Evolutionary conservation across 768 basidiomycete genomes (phyloP).

Genomic region (Termitomyces sp.): DNA sequence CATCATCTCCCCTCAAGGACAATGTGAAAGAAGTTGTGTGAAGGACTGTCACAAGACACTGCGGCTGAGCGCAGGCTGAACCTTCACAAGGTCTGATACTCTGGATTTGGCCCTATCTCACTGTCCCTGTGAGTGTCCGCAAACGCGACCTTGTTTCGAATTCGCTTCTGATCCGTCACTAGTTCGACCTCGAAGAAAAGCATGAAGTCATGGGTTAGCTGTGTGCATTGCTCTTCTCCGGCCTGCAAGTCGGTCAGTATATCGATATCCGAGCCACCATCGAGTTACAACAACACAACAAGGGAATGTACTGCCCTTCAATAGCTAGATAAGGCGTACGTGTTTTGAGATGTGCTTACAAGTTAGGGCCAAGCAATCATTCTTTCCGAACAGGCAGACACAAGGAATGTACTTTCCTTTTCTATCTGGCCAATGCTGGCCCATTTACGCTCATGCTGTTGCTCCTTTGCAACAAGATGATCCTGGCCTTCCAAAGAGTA

Average conservation of each 20-base stretch:
- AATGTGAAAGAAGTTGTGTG: constrained; percentile 59
- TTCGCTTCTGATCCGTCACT: not conserved
- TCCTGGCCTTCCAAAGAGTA: no score
- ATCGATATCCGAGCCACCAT: constrained; percentile 47
- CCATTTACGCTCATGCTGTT: constrained; percentile 81
- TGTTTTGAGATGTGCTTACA: not conserved
- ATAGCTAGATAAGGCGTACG: constrained; percentile 80
- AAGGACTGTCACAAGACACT: constrained; percentile 15
- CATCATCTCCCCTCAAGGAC: constrained; percentile 57
- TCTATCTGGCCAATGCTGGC: constrained; percentile 90
- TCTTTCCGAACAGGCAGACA: constrained; percentile 55
- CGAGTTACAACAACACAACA: constrained; percentile 62
- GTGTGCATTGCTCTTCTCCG: constrained; percentile 51
- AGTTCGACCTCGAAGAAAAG: constrained; percentile 54
- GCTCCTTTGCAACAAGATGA: constrained; percentile 82
- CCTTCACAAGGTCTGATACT: constrained; percentile 62
- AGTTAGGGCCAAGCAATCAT: not conserved
- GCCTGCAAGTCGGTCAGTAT: constrained; percentile 37
- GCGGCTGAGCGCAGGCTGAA: not conserved
- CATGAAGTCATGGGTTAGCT: constrained; percentile 76
- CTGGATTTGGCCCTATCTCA: constrained; percentile 56
- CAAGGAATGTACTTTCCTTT: constrained; percentile 83
- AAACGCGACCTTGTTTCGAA: not conserved
- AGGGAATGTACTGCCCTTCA: constrained; percentile 73
- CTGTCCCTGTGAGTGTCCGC: constrained; percentile 38